Evolutionary conservation across 306 rosid species (phyloP), one percentile per base, ranked within the genome.

Genomic region (Sechiopsis laciniata): DNA sequence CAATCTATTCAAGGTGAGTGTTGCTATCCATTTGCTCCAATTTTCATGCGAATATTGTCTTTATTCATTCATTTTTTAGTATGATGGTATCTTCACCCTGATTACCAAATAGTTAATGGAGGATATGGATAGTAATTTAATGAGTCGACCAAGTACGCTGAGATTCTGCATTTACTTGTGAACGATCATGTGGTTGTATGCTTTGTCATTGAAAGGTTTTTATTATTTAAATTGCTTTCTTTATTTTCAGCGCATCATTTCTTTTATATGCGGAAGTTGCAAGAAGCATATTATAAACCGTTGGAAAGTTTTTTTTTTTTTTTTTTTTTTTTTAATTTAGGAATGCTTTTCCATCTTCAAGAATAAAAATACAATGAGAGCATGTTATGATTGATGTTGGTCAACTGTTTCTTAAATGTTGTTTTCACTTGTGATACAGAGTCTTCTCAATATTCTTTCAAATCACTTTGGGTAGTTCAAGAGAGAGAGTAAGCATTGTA

Each of bases 1-100:
- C 96, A 86, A 79, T 79, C 82, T 80, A 88, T 86, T 82, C 97
- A 87, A 89, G 97, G 98, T 93, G 48, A 71, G 10, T 50, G 12
- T 63, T 26, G 32, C 75, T 55, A 37, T 51, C n/a, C 57, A 50
- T 29, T 37, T 48, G 0, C 12, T 17, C 5, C 17, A 11, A 17
- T 19, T 19, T 40, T 16, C 29, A 64, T 64, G 53, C 71, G 22
- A 17, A 46, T 5, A 22, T 46, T 67, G 35, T 3, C 37, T 42
- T 13, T 7, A 2, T 48, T 12, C 19, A 13, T 20, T 67, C 55
- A 19, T n/a, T 46, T 67, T 13, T 20, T 19, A 67, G 73, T 19
- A 46, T 46, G 73, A 6, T 3, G 6, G 11, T 46, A 46, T 48
- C 73, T 46, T 67, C 56, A 67, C 19, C 32, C 10, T 0, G 56